Evolutionary conservation across 1,284 basidiomycete species (phyloP).

Genomic region (Trichosporon coremiiforme): DNA sequence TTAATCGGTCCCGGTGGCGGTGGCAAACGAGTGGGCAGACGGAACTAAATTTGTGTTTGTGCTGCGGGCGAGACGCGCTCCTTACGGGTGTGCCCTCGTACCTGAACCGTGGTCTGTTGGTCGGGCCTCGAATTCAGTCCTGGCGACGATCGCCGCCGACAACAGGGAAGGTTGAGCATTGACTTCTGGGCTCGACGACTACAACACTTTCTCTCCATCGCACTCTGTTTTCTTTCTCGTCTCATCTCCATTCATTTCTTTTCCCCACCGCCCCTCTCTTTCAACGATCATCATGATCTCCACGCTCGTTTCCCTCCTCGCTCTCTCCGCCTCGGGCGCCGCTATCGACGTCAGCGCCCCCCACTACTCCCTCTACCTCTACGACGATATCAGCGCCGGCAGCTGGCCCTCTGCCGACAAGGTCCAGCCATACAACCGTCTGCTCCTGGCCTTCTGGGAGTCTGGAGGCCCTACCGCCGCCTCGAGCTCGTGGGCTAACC

Average conservation of each 20-base stretch:
- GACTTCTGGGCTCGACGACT: not conserved
- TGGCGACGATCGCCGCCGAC: not conserved
- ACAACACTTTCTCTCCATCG: slow-evolving; percentile 1
- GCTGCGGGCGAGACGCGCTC: slow-evolving; percentile 13
- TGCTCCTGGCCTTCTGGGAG: slow-evolving; percentile 60
- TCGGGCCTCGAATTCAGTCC: slow-evolving; percentile 6
- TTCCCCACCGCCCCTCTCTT: not conserved
- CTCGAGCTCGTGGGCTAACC: slow-evolving; percentile 43
- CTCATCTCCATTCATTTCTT: not conserved
- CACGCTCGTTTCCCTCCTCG: slow-evolving; percentile 28
- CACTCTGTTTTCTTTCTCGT: not conserved
- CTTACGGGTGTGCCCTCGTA: not conserved
- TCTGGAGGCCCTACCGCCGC: slow-evolving; percentile 39
- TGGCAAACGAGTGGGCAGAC: not conserved
- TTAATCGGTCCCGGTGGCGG: not conserved
- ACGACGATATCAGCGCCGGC: slow-evolving; percentile 45
- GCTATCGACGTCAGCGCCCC: slow-evolving; percentile 39
- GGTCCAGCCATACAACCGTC: slow-evolving; percentile 51
- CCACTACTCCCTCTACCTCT: slow-evolving; percentile 53
- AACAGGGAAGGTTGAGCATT: not conserved
- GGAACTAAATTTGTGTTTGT: not conserved
- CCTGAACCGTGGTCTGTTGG: not conserved
- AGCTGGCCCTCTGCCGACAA: slow-evolving; percentile 35
- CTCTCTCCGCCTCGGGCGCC: slow-evolving; percentile 22
- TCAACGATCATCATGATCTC: slow-evolving; percentile 14